These are phyloP conservation scores for Globisporangium recalcitrans DNA, from an alignment of 352 stramenopile species.

Conservation along the genomic window DNA sequence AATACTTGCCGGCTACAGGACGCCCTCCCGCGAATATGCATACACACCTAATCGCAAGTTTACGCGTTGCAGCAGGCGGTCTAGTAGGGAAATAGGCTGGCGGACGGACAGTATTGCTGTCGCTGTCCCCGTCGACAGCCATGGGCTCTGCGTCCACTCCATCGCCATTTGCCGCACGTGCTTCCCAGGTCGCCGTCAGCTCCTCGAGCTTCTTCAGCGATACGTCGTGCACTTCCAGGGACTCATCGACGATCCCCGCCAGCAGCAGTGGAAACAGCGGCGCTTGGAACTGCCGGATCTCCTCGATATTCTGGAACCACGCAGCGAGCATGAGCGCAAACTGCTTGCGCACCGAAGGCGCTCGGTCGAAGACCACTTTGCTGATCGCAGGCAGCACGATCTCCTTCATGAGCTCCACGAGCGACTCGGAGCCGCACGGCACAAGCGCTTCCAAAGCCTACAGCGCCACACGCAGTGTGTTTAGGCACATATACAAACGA, in stretches of 20 bases:
- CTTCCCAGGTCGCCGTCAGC: slow-evolving; percentile 45
- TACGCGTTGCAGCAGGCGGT: slow-evolving; percentile 39
- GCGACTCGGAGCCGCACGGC: slow-evolving; percentile 56
- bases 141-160: slow-evolving; percentile 30
- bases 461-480: not conserved
- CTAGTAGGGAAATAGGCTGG: slow-evolving; percentile 48
- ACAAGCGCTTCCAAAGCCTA: slow-evolving; percentile 62
- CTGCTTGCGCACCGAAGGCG: slow-evolving; percentile 67
- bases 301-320: slow-evolving; percentile 55
- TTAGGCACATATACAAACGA: not conserved
- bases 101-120: slow-evolving; percentile 14
- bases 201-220: slow-evolving; percentile 38
- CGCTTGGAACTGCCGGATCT: slow-evolving; percentile 58
- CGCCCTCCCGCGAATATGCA: no score
- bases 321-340: slow-evolving; percentile 46
- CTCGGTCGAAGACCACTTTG: slow-evolving; percentile 69
- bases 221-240: slow-evolving; percentile 48
- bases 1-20: no score
- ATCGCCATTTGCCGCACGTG: slow-evolving; percentile 15
- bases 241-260: slow-evolving; percentile 61
- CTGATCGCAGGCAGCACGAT: slow-evolving; percentile 54
- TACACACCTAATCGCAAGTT: slow-evolving; percentile 33
- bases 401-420: slow-evolving; percentile 76
- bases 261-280: slow-evolving; percentile 65
- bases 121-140: slow-evolving; percentile 19